Evolutionary conservation across 257 asterid species (phyloP), one percentile per base, ranked within the genome.

Genomic region (Paulownia fortunei): DNA sequence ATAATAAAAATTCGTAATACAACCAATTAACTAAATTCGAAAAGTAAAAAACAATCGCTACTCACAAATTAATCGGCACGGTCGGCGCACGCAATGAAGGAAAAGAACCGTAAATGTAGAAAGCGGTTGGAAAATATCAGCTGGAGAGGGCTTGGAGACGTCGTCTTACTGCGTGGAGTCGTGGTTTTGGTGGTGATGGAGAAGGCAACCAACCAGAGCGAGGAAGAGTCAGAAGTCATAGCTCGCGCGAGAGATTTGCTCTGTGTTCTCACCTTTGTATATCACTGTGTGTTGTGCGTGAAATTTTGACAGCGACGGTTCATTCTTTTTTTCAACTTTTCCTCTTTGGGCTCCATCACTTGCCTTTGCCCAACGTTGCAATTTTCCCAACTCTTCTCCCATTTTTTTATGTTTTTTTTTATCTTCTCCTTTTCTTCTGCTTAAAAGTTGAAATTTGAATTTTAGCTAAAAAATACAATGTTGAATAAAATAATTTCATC

Each of bases 151-250:
- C 37, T 30, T 37, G 41, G 19, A 39, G 39, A 67, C 46, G 62
- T 58, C 36, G 59, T 60, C 64, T 77, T 64, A 56, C 18, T 49
- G 73, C 51, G 62, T n/a, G 65, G 73, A 67, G 0, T 18, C 10
- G 83, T 56, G 64, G 72, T 32, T 19, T 54, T 56, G 61, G 61
- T 68, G 24, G 49, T 10, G 56, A 76, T 19, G 58, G 60, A 36
- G 80, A 49, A 66, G 42, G 46, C 61, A 51, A 32, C 47, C 52
- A 59, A 11, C 18, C 21, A 66, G 69, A 59, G 77, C 30, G 55
- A 60, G 13, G 82, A 59, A 79, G 78, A 56, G 73, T 66, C 81
- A 59, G 54, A 59, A 76, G 82, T 79, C 83, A 81, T 84, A 74
- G 81, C 78, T 74, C 69, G 81, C 80, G 73, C 23, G 69, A 81